Percentiles rank a stretch among this genome's conserved stretches.
Conservation (phyloP, 805 yeast species). For the Starmera dryadoides region DNA sequence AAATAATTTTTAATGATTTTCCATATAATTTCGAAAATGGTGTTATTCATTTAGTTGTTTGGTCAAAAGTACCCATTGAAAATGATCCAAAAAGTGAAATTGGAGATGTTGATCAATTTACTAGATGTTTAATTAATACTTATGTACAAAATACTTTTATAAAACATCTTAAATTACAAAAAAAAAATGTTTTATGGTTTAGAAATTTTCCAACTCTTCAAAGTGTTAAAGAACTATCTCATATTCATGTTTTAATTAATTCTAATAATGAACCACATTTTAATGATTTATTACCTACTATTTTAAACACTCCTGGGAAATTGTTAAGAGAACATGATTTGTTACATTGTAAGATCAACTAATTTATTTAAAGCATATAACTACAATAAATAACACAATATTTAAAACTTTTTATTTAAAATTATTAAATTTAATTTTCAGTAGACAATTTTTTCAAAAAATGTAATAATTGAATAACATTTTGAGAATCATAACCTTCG, state of each 20-base stretch:
- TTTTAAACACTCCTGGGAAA: not conserved
- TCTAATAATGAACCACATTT: not conserved
- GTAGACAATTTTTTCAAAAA: constrained; percentile 13
- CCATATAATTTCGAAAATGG: constrained; percentile 53
- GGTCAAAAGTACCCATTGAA: constrained; percentile 52
- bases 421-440: no score
- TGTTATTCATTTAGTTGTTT: constrained; percentile 53
- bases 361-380: not conserved
- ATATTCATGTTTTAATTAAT: constrained; percentile 55
- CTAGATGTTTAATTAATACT: constrained; percentile 36
- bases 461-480: constrained; percentile 21
- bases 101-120: constrained; percentile 24
- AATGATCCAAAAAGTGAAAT: constrained; percentile 42
- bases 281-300: not conserved
- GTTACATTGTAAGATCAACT: not conserved
- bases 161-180: constrained; percentile 25
- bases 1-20: constrained; percentile 49
- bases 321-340: not conserved
- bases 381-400: no score
- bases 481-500: constrained; percentile 19
- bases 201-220: constrained; percentile 66
- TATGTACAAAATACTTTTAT: constrained; percentile 43
- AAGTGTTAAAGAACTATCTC: constrained; percentile 60
- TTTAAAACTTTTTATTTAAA: not conserved
- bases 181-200: constrained; percentile 46